These are phyloP conservation scores for Chenopodium formosanum DNA, from an alignment of 148 eudicot genomes.

Conservation along the genomic window DNA sequence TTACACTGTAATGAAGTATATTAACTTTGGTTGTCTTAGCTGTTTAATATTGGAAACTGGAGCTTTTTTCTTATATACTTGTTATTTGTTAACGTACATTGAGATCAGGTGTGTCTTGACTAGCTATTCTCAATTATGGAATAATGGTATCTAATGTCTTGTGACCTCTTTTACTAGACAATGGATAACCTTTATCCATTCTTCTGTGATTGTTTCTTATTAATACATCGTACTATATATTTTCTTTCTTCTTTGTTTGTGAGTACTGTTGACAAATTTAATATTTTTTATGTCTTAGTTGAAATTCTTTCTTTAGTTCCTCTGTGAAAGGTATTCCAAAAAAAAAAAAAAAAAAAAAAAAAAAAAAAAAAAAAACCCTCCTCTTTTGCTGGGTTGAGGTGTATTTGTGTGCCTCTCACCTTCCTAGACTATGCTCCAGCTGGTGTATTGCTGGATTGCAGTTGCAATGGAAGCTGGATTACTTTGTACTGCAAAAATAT, in stretches of 20 bases:
- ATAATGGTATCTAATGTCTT: not conserved
- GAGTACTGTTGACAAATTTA: too few relatives aligned
- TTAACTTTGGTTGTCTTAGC: not conserved
- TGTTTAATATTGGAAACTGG: not conserved
- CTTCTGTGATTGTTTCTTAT: not conserved
- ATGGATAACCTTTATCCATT: not conserved
- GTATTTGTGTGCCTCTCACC: not conserved
- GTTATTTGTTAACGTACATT: not conserved
- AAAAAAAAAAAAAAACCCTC: not conserved
- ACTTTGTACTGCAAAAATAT: not conserved
- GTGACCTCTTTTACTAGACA: not conserved
- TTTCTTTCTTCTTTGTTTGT: too few relatives aligned
- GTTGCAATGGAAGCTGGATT: not conserved
- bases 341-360: too few relatives aligned
- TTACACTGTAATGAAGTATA: too few relatives aligned
- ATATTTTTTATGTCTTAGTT: too few relatives aligned
- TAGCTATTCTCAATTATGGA: not conserved
- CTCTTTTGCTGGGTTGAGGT: not conserved
- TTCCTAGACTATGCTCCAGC: not conserved
- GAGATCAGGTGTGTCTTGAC: not conserved
- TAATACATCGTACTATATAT: not conserved
- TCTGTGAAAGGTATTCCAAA: not conserved
- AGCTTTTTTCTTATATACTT: too few relatives aligned
- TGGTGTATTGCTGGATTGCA: not conserved
- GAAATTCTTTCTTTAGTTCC: not conserved